These are phyloP conservation scores for Neopestalotiopsis sp. DNA, from an alignment of 2,329 filamentous ascomycete genomes.

Conservation along the genomic window DNA sequence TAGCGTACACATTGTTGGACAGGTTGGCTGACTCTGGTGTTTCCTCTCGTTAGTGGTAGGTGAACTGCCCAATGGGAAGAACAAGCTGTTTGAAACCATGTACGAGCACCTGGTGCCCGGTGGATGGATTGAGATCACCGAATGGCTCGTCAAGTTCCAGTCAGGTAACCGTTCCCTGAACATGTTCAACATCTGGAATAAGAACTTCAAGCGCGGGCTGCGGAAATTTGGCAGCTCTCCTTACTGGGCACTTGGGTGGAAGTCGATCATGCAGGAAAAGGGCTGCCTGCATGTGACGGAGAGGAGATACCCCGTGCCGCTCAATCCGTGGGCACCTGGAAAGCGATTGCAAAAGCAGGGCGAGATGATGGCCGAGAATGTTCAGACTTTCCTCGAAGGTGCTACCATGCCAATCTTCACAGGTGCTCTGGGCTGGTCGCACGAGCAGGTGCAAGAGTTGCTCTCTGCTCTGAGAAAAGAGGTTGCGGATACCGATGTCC, in stretches of 20 bases:
- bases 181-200: constrained; percentile 12
- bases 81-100: constrained; percentile 33
- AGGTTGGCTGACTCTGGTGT: not conserved
- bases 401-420: constrained; percentile 30
- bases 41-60: constrained; percentile 28
- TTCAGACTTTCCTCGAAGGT: constrained; percentile 33
- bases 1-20: not conserved
- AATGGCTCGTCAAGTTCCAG: constrained; percentile 38
- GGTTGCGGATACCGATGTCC: constrained; percentile 33
- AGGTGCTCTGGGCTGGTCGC: constrained; percentile 31
- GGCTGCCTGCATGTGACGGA: constrained; percentile 34
- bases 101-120: constrained; percentile 40
- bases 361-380: constrained; percentile 34
- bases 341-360: constrained; percentile 36
- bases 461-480: constrained; percentile 30
- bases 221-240: constrained; percentile 38
- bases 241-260: constrained; percentile 33
- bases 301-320: constrained; percentile 34
- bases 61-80: constrained; percentile 32
- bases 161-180: constrained; percentile 34
- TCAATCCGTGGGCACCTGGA: constrained; percentile 37
- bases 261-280: constrained; percentile 27
- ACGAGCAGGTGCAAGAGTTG: constrained; percentile 29
- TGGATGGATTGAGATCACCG: constrained; percentile 43
- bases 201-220: constrained; percentile 28